Evolutionary conservation across 768 basidiomycete species (phyloP), one percentile per base, ranked within the genome.

Genomic region (Rhodotorula babjevae): DNA sequence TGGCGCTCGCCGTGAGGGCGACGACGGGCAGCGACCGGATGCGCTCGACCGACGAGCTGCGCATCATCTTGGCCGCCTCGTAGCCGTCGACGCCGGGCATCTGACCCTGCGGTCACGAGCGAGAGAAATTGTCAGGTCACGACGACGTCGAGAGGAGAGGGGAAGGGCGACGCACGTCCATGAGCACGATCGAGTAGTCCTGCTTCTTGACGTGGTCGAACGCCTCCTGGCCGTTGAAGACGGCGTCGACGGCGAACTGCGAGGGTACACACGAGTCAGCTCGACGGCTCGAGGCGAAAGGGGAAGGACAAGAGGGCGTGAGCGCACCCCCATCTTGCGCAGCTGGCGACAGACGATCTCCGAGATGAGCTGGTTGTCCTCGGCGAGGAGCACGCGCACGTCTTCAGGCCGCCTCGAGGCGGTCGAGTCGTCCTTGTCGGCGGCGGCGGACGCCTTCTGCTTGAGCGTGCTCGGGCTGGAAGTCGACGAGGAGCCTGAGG

Each of bases 1-100:
- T 96, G 64, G 94, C 95, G 80, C 94, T 92, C 4, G 95, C 95
- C 1, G 95, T 97, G 56, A 99, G 83, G 2, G 95, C 95, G 78
- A 98, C 91, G 77, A 99, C 97, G 2, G 93, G 93, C 12, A 87
- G 91, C 2, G 50, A 19, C 36, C 62, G 60, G 44, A 65, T 57
- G 29, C 27, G 46, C 9, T 69, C 61, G 47, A 62, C 50, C n/a
- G 44, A 7, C 12, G 55, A 31, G n/a, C 49, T 11, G 10, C 74
- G 68, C 15, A 77, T 68, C 27, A 23, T 21, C 2, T 49, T 21
- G 0, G 69, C 68, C 3, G 77, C 75, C 6, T 64, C 53, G 72
- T 66, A 73, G 47, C 72, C 76, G 53, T 77, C 76, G 1, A 67
- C 12, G 31, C 36, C 25, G 11, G 70, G 72, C 65, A 64, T 73